Evolutionary conservation across 2,329 filamentous ascomycete genomes (phyloP), one percentile per base, ranked within the genome.

Genomic region (Cladorrhinum sp.): DNA sequence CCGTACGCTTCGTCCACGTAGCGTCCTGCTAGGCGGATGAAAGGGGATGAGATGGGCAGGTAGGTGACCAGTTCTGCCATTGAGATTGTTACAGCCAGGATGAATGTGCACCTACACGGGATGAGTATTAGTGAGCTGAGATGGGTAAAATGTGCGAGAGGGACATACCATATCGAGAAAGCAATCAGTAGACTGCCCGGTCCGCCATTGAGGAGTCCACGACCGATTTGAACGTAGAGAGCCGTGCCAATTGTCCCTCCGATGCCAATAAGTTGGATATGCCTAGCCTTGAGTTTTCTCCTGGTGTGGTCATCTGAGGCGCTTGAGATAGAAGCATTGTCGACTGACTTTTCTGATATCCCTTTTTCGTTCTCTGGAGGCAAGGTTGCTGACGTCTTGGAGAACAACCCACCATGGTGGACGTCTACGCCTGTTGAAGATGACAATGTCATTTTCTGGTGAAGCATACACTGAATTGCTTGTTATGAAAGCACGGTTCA

Each of bases 51-150:
- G 57, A 92, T 89, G 7, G 90, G 89, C 2, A 91, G 77, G 65
- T 89, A 91, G 0, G 87, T 89, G 7, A 90, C 88, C 88, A 92
- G 91, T 71, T 92, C 89, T 12, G 87, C 86, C 76, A 90, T 84
- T 70, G 77, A 81, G 62, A 85, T 76, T 0, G 82, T 87, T 51
- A 87, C 77, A 52, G 81, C 80, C 23, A 87, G 78, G 65, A 87
- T 84, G 48, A 87, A 80, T 41, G 79, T 78, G 69, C 83, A 86
- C 74, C 73, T 75, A 27, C 7, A 16, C 2, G 25, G 1, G 8
- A 23, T 45, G 22, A 20, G n/a, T 23, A 36, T 16, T 18, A 22
- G 2, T 32, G 27, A 16, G 10, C 16, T 22, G 36, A 20, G 12
- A n/a, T 13, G 3, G 18, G 3, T 3, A 9, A 2, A 18, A 45